Conservation (phyloP, 768 basidiomycete genomes). For the Symmetrospora coprosmae region DNA sequence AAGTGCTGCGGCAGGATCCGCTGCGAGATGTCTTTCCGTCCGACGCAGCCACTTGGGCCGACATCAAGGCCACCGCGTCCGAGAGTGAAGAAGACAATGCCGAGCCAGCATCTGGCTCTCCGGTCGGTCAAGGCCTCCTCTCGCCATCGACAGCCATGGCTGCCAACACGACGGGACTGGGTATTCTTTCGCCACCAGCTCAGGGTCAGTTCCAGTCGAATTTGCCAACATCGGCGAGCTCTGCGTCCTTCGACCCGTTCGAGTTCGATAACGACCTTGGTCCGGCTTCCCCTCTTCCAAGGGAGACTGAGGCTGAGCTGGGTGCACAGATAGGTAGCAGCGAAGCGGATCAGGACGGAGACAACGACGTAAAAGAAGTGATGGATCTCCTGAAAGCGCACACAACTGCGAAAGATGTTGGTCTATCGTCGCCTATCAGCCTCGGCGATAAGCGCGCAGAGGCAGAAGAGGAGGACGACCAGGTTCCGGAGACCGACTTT, state of each 20-base stretch:
- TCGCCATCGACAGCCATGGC: neutral
- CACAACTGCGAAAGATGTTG: neutral
- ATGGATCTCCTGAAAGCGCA: constrained; percentile 24
- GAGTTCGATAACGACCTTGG: constrained; percentile 6
- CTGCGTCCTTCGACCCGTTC: constrained; percentile 19
- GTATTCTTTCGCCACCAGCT: neutral
- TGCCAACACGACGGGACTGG: constrained; percentile 3
- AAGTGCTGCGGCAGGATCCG: constrained; percentile 23
- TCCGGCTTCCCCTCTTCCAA: neutral
- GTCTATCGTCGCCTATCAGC: constrained; percentile 31
- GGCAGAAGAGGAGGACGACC: neutral
- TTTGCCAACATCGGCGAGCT: constrained; percentile 6
- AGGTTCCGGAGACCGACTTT: neutral
- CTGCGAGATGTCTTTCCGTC: constrained; percentile 30
- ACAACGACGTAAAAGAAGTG: constrained; percentile 30
- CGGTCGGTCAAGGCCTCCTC: constrained; percentile 28
- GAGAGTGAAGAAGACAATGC: neutral
- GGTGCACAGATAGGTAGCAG: too few relatives aligned
- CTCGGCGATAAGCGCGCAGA: constrained; percentile 21
- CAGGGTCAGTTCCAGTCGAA: neutral
- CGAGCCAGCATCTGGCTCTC: constrained; percentile 3
- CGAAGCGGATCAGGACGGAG: neutral
- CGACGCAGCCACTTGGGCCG: constrained; percentile 29
- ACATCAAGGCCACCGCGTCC: neutral
- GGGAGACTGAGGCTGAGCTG: neutral